A percentile compares a stretch with the other conserved stretches of the same genome.
Evolutionary conservation across 129 eudicot genomes (phyloP).

Genomic region (Lactuca saligna): DNA sequence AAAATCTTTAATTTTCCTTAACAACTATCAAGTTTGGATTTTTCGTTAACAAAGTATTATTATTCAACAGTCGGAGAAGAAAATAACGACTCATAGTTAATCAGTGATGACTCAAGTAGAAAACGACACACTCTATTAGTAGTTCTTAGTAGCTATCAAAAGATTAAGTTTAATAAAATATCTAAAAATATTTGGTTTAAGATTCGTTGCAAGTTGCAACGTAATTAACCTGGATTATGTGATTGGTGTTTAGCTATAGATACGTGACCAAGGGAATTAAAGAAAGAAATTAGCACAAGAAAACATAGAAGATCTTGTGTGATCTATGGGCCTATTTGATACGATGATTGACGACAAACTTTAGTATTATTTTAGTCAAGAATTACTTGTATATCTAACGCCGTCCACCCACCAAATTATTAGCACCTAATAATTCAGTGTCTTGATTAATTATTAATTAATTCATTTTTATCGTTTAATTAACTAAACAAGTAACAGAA

Average conservation of each 20-base stretch:
- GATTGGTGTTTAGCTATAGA: slow-evolving; percentile 18
- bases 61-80: not conserved
- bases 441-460: slow-evolving; percentile 15
- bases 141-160: slow-evolving; percentile 19
- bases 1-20: slow-evolving; percentile 26
- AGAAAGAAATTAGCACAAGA: slow-evolving; percentile 29
- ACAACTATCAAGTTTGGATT: slow-evolving; percentile 13
- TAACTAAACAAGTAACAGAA: slow-evolving; percentile 34
- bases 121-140: not conserved
- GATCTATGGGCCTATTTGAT: slow-evolving; percentile 48
- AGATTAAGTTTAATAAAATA: not conserved
- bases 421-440: slow-evolving; percentile 48
- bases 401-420: slow-evolving; percentile 67
- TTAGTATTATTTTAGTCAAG: slow-evolving; percentile 29
- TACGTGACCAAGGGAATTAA: slow-evolving; percentile 12
- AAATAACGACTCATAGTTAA: slow-evolving; percentile 2
- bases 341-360: slow-evolving; percentile 36
- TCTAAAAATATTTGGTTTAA: slow-evolving; percentile 8
- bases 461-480: not conserved
- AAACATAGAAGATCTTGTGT: slow-evolving; percentile 63
- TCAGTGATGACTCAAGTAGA: not conserved
- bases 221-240: slow-evolving; percentile 31
- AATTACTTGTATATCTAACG: slow-evolving; percentile 40
- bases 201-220: slow-evolving; percentile 23
- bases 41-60: not conserved